Base-by-base conservation (phyloP, 2,329 filamentous ascomycete species). In the Bimuria novae-zelandiae region DNA sequence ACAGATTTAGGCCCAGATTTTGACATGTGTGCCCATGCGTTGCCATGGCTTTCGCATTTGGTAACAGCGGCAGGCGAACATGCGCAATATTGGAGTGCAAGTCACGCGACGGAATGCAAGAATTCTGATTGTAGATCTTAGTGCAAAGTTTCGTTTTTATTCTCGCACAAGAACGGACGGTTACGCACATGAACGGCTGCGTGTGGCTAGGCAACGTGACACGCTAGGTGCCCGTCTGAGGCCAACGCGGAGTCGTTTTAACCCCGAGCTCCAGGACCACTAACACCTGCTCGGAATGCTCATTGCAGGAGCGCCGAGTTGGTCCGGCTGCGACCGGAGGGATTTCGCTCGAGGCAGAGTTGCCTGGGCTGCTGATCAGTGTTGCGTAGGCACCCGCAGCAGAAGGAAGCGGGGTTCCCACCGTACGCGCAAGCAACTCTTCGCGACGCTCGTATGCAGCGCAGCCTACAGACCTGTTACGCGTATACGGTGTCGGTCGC, bases 321-420 rank as follows among this genome's bases (percentile, higher is more conserved):
- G 30, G 30, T n/a, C 30, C 43, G 43, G 30, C 43, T 35, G 43
- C 43, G 43, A 46, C 29, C 19, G 43, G 43, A 33, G 2, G 43
- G 11, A 17, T 45, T 3, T 45, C 29, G 41, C 27, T 25, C 29
- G 14, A 22, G 41, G 27, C 41, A 21, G 36, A 43, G 41, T 19
- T 35, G 42, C 29, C 42, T 45, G 29, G 30, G 42, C 39, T 33
- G 41, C 25, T 23, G 4, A 33, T 30, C 11, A n/a, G 16, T 17
- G 12, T 22, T 35, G 29, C 42, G 42, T 35, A 36, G 41, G 41
- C 41, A 25, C 33, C 29, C 29, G 42, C 42, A 35, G 42, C 42
- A 45, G 25, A 27, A 10, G 42, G 11, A 45, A 12, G 42, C 42
- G 30, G 36, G 8, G 19, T 14, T n/a, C 3, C 36, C 22, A 5